A percentile compares a stretch with the other conserved stretches of the same genome.
These are phyloP conservation scores for Deuterostichococcus epilithicus DNA, from an alignment of 139 green algal species.

Conservation along the genomic window DNA sequence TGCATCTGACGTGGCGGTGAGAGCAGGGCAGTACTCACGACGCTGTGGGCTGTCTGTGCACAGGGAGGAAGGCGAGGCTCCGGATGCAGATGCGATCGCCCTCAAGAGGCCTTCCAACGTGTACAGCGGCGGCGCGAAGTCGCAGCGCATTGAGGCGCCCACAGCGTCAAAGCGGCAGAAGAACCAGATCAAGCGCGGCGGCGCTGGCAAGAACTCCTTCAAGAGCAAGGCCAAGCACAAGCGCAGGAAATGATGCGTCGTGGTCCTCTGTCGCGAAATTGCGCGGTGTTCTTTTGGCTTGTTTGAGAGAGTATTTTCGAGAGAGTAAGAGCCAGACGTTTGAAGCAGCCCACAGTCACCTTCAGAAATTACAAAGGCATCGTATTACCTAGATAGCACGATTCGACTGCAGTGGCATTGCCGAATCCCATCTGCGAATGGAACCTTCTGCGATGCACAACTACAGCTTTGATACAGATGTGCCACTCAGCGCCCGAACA, in stretches of 20 bases:
- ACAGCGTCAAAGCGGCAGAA: conserved; percentile 25
- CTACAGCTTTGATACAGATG: too few species aligned
- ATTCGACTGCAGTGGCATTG: too few species aligned
- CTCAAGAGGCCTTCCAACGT: conserved; percentile 26
- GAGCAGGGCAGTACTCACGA: not conserved
- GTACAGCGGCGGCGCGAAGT: conserved; percentile 41
- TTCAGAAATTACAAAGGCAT: too few species aligned
- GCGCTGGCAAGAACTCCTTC: conserved; percentile 66
- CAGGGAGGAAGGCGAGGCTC: conserved; percentile 27
- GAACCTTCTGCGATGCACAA: too few species aligned
- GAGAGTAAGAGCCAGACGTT: too few species aligned
- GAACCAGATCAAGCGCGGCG: conserved; percentile 50
- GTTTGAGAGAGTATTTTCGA: too few species aligned
- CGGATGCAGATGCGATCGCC: not conserved
- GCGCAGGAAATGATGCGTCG: conserved; percentile 20
- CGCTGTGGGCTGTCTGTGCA: not conserved
- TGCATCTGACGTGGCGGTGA: not conserved
- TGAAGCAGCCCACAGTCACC: too few species aligned
- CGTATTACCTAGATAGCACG: too few species aligned
- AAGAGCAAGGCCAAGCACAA: conserved; percentile 77
- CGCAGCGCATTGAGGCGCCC: not conserved
- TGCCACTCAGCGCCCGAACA: too few species aligned
- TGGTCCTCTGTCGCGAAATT: too few species aligned
- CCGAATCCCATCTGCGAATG: too few species aligned
- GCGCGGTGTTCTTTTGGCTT: too few species aligned